Base-by-base conservation (phyloP, 768 basidiomycete species). In the Kwoniella sp. region DNA sequence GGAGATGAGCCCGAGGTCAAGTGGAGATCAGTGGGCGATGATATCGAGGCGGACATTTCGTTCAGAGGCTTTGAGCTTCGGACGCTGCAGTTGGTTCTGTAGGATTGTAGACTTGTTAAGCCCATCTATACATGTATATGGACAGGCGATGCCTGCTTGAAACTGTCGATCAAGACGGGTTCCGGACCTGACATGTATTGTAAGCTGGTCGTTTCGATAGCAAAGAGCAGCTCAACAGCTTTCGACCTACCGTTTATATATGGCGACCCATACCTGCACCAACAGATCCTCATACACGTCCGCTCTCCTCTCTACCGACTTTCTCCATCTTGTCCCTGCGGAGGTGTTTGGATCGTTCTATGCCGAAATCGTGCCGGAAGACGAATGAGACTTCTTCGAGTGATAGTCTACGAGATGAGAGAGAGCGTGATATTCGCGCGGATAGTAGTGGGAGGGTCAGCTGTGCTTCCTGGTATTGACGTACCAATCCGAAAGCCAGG, bases 1-100 rank as follows among this genome's bases (percentile, higher is more conserved):
- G 51, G 69, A 55, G 62, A 68, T 22, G 23, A 63, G 25, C 71
- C 65, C 11, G 50, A 58, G 25, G 47, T 57, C 12, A n/a, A 37
- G 25, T 65, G 55, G 48, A 65, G 28, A 20, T 12, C 12, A 15
- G 26, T 8, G n/a, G 55, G 25, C 26, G 50, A 25, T 15, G 23
- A 4, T 12, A 13, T 34, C 13, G 47, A 51, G 30, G 52, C 61
- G 20, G 37, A 61, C 8, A 28, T 93, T 37, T 81, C 85, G 63
- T 93, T 93, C 86, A 85, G 89, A 64, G 88, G 87, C 3, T 93
- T 92, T 69, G 91, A 93, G 79, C 88, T 93, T 67, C 90, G 29
- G 25, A 56, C 66, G 2, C 50, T 65, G 29, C 47, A 58, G 50
- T 12, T 65, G 5, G 26, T 52, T 15, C 37, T 65, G 61, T 45